Conservation (phyloP, 2,329 filamentous ascomycete species). For the Colletotrichum sp. region DNA sequence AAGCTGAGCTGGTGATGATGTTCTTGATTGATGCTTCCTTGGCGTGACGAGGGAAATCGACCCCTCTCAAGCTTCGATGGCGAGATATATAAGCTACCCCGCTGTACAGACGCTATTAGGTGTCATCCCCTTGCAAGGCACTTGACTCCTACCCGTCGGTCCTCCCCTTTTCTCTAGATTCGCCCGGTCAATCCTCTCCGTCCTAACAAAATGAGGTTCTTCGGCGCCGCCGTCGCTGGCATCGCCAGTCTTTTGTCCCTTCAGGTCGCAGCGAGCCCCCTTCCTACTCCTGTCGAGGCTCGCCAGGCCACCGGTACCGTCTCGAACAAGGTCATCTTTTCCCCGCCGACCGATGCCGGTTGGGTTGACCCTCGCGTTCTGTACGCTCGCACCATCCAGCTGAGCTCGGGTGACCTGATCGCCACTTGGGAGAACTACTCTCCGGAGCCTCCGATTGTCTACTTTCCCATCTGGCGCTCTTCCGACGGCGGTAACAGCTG, state of each 20-base stretch:
- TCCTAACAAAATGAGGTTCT: slow-evolving; percentile 2
- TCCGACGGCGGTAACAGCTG: slow-evolving; percentile 62
- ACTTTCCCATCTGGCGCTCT: slow-evolving; percentile 60
- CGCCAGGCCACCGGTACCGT: slow-evolving; percentile 20
- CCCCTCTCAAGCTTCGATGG: neutral
- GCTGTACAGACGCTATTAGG: neutral
- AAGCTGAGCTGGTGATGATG: neutral
- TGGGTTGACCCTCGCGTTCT: slow-evolving; percentile 49
- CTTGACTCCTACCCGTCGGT: neutral
- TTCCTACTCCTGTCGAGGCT: slow-evolving; percentile 10
- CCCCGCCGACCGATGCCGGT: slow-evolving; percentile 42
- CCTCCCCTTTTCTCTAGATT: neutral
- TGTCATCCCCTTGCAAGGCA: neutral
- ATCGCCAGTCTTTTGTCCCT: slow-evolving; percentile 4
- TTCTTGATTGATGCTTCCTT: neutral
- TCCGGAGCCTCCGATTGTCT: slow-evolving; percentile 58
- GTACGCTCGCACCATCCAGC: slow-evolving; percentile 48
- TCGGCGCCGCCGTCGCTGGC: slow-evolving; percentile 4
- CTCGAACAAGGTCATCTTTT: slow-evolving; percentile 41
- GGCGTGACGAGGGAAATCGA: neutral
- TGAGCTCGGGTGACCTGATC: slow-evolving; percentile 50
- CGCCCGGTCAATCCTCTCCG: neutral
- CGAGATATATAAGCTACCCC: slow-evolving; percentile 1
- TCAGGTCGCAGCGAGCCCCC: slow-evolving; percentile 10
- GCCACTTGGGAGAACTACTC: slow-evolving; percentile 64